Evolutionary conservation across 2,329 filamentous ascomycete species (phyloP).

Genomic region (Colletotrichum sp.): DNA sequence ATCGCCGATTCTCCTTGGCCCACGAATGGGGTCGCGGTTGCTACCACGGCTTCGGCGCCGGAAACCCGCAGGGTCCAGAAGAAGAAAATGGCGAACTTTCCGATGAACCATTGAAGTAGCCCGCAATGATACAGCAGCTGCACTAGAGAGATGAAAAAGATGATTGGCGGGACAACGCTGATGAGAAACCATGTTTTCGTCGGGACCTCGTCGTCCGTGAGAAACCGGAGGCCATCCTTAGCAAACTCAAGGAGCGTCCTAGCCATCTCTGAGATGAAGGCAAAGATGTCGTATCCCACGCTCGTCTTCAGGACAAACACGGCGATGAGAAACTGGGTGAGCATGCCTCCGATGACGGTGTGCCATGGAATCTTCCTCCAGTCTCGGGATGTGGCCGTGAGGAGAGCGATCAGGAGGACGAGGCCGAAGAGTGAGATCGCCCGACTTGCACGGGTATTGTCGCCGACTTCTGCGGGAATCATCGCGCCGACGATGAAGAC

Average conservation of each 20-base stretch:
- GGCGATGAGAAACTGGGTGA: conserved; percentile 13
- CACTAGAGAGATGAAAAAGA: conserved; percentile 79
- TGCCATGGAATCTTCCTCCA: conserved; percentile 17
- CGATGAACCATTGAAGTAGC: conserved; percentile 75
- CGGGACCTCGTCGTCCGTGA: conserved; percentile 54
- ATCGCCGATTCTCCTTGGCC: conserved; percentile 82
- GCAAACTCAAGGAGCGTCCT: conserved; percentile 69
- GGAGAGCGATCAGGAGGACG: conserved; percentile 5
- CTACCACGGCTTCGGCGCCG: conserved; percentile 77
- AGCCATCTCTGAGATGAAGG: conserved; percentile 71
- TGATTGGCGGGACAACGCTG: conserved; percentile 71
- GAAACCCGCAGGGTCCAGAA: conserved; percentile 78
- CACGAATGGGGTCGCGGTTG: conserved; percentile 77
- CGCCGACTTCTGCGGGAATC: conserved; percentile 9
- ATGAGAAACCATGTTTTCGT: conserved; percentile 64
- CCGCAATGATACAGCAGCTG: conserved; percentile 74
- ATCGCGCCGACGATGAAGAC: conserved; percentile 12
- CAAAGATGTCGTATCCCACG: conserved; percentile 67
- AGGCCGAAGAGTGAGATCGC: conserved; percentile 15
- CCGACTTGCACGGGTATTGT: conserved; percentile 11
- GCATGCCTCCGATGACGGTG: conserved; percentile 17
- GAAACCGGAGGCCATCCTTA: conserved; percentile 64
- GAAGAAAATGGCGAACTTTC: conserved; percentile 77
- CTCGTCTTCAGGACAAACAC: conserved; percentile 14
- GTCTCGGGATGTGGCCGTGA: conserved; percentile 8